phyloP scores from a whole-genome alignment of 1,284 basidiomycete genomes.

The Termitomyces sp. region DNA sequence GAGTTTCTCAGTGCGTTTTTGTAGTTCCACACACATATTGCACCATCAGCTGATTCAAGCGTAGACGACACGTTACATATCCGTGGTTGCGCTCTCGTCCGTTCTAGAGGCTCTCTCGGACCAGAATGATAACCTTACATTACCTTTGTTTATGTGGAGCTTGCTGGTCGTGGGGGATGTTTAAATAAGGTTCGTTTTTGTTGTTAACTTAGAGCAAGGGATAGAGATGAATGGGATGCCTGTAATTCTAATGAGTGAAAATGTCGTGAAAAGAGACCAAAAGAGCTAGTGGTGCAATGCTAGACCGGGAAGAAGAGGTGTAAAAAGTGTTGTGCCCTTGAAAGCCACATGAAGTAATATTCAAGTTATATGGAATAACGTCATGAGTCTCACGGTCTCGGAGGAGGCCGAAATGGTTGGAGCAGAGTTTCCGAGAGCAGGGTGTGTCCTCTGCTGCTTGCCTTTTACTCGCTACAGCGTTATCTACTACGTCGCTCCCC shows the following conservation, averaged over 20 bases:
- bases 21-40: conserved; percentile 6
- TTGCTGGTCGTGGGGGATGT: conserved; percentile 55
- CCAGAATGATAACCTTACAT: conserved; percentile 92
- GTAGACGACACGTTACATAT: conserved; percentile 50
- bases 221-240: background rate
- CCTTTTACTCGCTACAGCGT: background rate
- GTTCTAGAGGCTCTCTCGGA: conserved; percentile 83
- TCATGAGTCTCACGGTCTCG: conserved; percentile 25
- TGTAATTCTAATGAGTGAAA: background rate
- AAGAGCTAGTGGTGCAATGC: conserved; percentile 6
- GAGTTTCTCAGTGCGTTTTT: conserved; percentile 63
- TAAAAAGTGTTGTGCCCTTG: background rate
- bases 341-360: background rate
- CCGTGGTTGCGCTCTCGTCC: conserved; percentile 59
- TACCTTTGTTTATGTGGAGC: conserved; percentile 88
- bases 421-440: conserved; percentile 2
- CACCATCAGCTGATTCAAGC: conserved; percentile 5
- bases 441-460: background rate
- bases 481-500: background rate
- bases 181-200: conserved; percentile 14
- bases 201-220: background rate
- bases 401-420: conserved; percentile 10
- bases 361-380: conserved; percentile 15
- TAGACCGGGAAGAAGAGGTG: background rate
- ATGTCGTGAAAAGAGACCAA: background rate